Evolutionary conservation across 179 eudicot species (phyloP).

Genomic region (Corrigiola litoralis): DNA sequence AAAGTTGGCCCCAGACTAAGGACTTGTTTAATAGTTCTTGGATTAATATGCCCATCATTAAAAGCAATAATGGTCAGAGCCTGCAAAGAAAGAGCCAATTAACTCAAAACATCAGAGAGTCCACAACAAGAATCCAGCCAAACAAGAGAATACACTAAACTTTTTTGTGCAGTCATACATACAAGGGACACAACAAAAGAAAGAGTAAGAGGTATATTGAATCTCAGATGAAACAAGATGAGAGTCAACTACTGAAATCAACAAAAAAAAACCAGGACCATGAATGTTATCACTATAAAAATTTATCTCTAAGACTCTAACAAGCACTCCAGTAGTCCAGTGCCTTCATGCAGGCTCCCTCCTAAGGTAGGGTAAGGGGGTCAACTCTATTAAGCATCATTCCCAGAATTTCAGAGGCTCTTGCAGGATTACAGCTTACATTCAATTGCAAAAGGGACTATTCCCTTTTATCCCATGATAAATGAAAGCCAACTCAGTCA

Average conservation of each 20-base stretch:
- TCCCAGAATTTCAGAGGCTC: too few relatives aligned
- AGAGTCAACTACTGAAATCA: not conserved
- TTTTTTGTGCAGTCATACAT: not conserved
- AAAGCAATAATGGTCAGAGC: conserved; percentile 81
- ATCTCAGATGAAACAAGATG: not conserved
- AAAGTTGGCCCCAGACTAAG: conserved; percentile 98
- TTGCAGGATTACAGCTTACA: too few relatives aligned
- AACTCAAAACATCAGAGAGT: not conserved
- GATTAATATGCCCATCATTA: conserved; percentile 39
- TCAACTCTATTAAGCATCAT: too few relatives aligned
- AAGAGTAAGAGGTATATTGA: not conserved
- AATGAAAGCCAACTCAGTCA: too few relatives aligned
- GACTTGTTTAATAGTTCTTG: conserved; percentile 55
- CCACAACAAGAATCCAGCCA: conserved; percentile 3
- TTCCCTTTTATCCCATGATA: too few relatives aligned
- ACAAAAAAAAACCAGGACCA: not conserved
- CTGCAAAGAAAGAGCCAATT: conserved; percentile 37
- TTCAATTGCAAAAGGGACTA: too few relatives aligned
- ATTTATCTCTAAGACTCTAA: too few relatives aligned
- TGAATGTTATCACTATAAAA: too few relatives aligned
- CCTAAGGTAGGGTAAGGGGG: too few relatives aligned
- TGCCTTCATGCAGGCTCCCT: too few relatives aligned
- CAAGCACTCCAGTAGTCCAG: too few relatives aligned
- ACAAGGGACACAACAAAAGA: not conserved
- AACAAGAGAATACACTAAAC: not conserved